A percentile compares a stretch with the other conserved stretches of the same genome.
Evolutionary conservation across 495 filamentous ascomycete genomes (phyloP).

Genomic region (Penicillium cinerascens): DNA sequence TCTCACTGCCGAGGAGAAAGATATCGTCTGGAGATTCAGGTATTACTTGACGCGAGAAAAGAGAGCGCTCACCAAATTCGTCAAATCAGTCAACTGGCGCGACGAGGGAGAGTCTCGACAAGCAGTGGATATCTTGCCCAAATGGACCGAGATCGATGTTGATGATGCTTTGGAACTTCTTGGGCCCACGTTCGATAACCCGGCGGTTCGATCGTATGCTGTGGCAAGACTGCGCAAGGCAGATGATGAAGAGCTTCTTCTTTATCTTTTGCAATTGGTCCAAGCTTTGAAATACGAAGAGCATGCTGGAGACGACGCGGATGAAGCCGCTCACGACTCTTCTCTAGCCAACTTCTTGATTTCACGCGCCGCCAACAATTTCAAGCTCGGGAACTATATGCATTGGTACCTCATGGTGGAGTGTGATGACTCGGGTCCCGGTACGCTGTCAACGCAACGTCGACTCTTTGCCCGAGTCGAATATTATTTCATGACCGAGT

Average conservation of each 20-base stretch:
- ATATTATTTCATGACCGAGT: conserved; percentile 89
- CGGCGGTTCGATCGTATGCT: conserved; percentile 83
- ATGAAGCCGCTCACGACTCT: conserved; percentile 71
- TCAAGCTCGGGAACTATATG: conserved; percentile 88
- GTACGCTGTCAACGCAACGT: conserved; percentile 66
- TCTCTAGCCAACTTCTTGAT: conserved; percentile 90
- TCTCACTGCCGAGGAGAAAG: conserved; percentile 84
- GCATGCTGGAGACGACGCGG: conserved; percentile 52
- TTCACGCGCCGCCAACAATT: conserved; percentile 74
- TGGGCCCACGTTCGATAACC: conserved; percentile 86
- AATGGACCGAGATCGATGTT: conserved; percentile 96
- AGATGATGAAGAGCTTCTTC: conserved; percentile 86
- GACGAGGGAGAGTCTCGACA: conserved; percentile 83
- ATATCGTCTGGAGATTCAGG: conserved; percentile 93
- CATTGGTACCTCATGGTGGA: conserved; percentile 99
- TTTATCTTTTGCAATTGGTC: conserved; percentile 92
- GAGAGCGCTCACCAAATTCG: conserved; percentile 91
- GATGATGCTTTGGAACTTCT: conserved; percentile 95
- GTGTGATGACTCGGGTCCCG: conserved; percentile 74
- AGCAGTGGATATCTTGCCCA: conserved; percentile 82
- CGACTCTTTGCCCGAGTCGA: conserved; percentile 87
- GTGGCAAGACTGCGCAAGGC: conserved; percentile 88
- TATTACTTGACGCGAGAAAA: conserved; percentile 93
- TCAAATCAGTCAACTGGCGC: conserved; percentile 93
- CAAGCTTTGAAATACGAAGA: conserved; percentile 96